Percentiles rank a stretch among this genome's conserved stretches.
Conservation (phyloP, 495 filamentous ascomycete species). For the Penicillium mononematosum region DNA sequence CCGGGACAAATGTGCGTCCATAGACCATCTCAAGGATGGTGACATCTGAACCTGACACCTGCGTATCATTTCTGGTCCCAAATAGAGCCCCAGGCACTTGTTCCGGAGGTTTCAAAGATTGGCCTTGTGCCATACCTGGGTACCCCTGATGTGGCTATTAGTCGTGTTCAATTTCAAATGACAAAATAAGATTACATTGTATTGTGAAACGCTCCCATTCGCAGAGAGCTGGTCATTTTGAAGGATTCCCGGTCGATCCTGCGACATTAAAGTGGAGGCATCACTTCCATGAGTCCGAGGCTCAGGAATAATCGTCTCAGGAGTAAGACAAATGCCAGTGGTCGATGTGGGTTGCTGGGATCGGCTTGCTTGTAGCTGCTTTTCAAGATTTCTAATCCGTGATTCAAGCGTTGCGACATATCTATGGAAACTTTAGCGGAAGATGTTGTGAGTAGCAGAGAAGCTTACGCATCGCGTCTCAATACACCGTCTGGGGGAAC, state of each 20-base stretch:
- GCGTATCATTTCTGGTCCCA: not conserved
- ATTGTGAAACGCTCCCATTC: too few relatives aligned
- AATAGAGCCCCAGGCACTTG: not conserved
- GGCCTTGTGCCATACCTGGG: too few relatives aligned
- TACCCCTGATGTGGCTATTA: too few relatives aligned
- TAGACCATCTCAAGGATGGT: slow-evolving; percentile 5
- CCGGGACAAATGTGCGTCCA: not conserved
- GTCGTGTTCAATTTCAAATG: too few relatives aligned
- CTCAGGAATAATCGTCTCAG: not conserved
- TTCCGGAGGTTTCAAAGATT: not conserved
- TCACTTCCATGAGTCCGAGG: not conserved
- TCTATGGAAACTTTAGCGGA: slow-evolving; percentile 5
- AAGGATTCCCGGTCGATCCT: not conserved
- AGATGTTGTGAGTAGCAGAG: not conserved
- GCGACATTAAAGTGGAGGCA: not conserved
- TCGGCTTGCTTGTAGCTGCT: not conserved
- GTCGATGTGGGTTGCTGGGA: not conserved
- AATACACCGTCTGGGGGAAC: slow-evolving; percentile 16
- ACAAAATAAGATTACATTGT: too few relatives aligned
- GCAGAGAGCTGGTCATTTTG: too few relatives aligned
- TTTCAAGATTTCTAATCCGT: slow-evolving; percentile 10
- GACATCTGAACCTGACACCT: not conserved
- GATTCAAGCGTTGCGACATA: slow-evolving; percentile 17
- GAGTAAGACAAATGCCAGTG: not conserved
- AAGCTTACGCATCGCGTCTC: slow-evolving; percentile 11